Evolutionary conservation across 495 filamentous ascomycete genomes (phyloP).

Genomic region (Penicillium psychrofluorescens): DNA sequence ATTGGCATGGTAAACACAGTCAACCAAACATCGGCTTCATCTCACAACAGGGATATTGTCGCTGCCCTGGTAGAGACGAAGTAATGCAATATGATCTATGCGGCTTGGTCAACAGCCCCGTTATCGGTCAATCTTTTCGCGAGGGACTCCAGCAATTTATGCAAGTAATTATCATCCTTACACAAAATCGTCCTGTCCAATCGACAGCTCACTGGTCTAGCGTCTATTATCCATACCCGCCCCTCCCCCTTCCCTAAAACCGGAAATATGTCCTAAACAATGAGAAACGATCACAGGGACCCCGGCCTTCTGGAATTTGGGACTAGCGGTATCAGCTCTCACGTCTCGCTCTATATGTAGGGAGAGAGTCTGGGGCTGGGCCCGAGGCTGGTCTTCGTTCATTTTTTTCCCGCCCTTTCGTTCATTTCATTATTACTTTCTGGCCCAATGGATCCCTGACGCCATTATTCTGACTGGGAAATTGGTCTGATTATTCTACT

Average conservation of each 20-base stretch:
- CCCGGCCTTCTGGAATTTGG: conserved; percentile 11
- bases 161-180: neutral
- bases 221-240: conserved; percentile 8
- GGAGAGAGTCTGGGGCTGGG: conserved; percentile 3
- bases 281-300: neutral
- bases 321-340: conserved; percentile 4
- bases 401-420: neutral
- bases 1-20: conserved; percentile 3
- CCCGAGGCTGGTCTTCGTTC: neutral
- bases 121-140: no score
- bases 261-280: conserved; percentile 9
- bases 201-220: neutral
- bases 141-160: conserved; percentile 6
- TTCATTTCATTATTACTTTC: conserved; percentile 1
- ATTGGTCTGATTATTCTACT: neutral
- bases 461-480: neutral
- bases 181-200: no score
- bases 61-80: no score
- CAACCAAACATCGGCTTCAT: conserved; percentile 4
- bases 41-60: no score
- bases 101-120: no score
- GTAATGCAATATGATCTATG: no score
- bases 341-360: conserved; percentile 3
- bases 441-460: conserved; percentile 2
- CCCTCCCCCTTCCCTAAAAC: conserved; percentile 5